These are phyloP conservation scores for Chytridium lagenaria DNA, from an alignment of 371 early-diverging fungal genomes.

Conservation along the genomic window DNA sequence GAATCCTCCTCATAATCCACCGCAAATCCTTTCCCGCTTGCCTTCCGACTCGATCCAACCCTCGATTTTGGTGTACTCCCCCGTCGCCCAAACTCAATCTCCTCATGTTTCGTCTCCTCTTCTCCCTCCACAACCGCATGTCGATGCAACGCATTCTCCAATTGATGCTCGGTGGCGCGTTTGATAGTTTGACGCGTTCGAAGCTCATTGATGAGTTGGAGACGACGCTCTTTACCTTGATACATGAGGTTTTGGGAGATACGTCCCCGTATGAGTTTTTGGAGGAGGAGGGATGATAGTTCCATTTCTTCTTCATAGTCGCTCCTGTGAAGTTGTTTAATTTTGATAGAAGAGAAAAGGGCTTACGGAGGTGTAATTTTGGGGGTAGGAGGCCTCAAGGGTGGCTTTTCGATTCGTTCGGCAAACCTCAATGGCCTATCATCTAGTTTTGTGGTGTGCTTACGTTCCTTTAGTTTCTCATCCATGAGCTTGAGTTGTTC, in stretches of 20 bases:
- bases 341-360: not conserved
- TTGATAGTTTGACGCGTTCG: conserved; percentile 49
- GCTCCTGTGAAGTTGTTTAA: conserved; percentile 16
- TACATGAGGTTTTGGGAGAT: conserved; percentile 57
- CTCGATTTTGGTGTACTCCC: not conserved
- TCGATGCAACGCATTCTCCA: conserved; percentile 11
- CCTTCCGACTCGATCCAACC: not conserved
- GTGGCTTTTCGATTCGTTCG: conserved; percentile 53
- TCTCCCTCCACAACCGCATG: not conserved
- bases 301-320: conserved; percentile 53
- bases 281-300: conserved; percentile 53
- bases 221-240: conserved; percentile 56
- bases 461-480: conserved; percentile 50
- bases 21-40: not conserved
- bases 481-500: conserved; percentile 58
- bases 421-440: conserved; percentile 52
- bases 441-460: conserved; percentile 19
- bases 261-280: conserved; percentile 59
- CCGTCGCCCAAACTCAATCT: not conserved
- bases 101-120: not conserved
- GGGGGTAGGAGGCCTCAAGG: conserved; percentile 58
- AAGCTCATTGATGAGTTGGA: conserved; percentile 54
- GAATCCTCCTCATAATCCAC: conserved; percentile 16
- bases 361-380: conserved; percentile 48
- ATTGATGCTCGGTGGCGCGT: conserved; percentile 24